Percentiles rank a stretch among this genome's conserved stretches.
These are phyloP conservation scores for Esteya vermicola DNA, from an alignment of 2,329 filamentous ascomycete species.

Conservation along the genomic window DNA sequence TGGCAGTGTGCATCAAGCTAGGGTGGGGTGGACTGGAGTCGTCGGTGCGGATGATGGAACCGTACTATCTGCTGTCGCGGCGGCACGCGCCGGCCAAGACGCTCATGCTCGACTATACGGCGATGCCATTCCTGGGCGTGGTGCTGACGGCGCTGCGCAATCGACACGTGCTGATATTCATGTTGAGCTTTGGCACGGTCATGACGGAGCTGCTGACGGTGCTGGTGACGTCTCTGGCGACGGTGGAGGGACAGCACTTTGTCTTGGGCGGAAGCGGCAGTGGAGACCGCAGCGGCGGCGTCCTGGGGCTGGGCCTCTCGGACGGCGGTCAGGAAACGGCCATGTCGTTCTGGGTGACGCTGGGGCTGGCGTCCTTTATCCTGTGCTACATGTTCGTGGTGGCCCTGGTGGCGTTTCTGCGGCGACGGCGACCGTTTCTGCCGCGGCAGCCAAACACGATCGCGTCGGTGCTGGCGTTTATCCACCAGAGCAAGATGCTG, in stretches of 20 bases:
- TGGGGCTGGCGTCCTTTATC: constrained; percentile 47
- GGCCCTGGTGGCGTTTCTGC: constrained; percentile 43
- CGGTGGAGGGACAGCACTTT: constrained; percentile 49
- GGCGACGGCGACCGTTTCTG: constrained; percentile 55
- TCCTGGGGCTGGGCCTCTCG: no score
- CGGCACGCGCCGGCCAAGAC: constrained; percentile 51
- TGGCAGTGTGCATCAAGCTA: constrained; percentile 54
- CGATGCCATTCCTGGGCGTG: constrained; percentile 53
- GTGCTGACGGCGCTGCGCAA: constrained; percentile 48
- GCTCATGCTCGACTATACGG: constrained; percentile 59
- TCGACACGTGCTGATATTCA: constrained; percentile 48
- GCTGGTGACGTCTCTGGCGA: constrained; percentile 49
- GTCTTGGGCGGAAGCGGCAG: not conserved
- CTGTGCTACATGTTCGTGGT: constrained; percentile 50
- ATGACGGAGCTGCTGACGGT: constrained; percentile 62
- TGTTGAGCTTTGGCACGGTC: constrained; percentile 57
- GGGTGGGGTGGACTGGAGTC: constrained; percentile 56
- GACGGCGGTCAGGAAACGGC: constrained; percentile 45
- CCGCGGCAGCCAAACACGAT: constrained; percentile 70
- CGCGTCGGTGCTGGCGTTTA: constrained; percentile 59
- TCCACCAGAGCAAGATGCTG: constrained; percentile 70
- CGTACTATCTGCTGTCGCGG: constrained; percentile 55
- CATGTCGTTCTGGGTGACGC: constrained; percentile 51
- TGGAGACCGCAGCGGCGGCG: constrained; percentile 6
- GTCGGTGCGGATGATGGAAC: constrained; percentile 58